Evolutionary conservation across 2,329 filamentous ascomycete genomes (phyloP), one percentile per base, ranked within the genome.

Genomic region (Fusarium floridanum): DNA sequence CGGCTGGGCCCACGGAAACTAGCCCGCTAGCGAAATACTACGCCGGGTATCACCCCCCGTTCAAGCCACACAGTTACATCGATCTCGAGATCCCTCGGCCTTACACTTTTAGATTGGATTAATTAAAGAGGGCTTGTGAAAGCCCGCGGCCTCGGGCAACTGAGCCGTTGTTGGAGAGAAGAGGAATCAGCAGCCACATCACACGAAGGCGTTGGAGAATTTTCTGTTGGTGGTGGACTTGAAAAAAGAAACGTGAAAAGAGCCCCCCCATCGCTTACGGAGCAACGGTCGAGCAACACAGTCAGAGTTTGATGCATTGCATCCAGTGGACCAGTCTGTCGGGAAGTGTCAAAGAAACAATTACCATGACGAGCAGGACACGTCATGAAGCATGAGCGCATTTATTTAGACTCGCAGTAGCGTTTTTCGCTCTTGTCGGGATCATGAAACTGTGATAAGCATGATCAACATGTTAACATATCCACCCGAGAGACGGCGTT

Each of bases 341-440:
- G 57, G 36, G 57, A 60, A 6, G 17, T 39, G 27, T 24, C 57
- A 43, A 29, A 43, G 57, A 60, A 6, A 22, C n/a, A 5, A 7
- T 5, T 11, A 24, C 5, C 5, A 61, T 50, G 60, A 62, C 41
- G 60, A 37, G 14, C 41, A 50, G 39, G 10, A 50, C 34, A 27
- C 60, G 41, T 62, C 60, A 62, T 62, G n/a, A 17, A 45, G 22
- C 20, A 20, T 37, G 32, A 62, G 60, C 20, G 24, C n/a, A 16
- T 32, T 32, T 48, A 17, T 57, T 50, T 50, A 62, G 60, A 24
- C 29, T 36, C 6, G 60, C 60, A 62, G 41, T 37, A 62, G 41
- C n/a, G n/a, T 22, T 53, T n/a, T 17, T 17, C 37, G 7, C 11
- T 50, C 29, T 17, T 32, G 41, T 34, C 34, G 14, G 37, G 56